phyloP scores from a whole-genome alignment of 352 stramenopile genomes.

The Pythium aristosporum region DNA sequence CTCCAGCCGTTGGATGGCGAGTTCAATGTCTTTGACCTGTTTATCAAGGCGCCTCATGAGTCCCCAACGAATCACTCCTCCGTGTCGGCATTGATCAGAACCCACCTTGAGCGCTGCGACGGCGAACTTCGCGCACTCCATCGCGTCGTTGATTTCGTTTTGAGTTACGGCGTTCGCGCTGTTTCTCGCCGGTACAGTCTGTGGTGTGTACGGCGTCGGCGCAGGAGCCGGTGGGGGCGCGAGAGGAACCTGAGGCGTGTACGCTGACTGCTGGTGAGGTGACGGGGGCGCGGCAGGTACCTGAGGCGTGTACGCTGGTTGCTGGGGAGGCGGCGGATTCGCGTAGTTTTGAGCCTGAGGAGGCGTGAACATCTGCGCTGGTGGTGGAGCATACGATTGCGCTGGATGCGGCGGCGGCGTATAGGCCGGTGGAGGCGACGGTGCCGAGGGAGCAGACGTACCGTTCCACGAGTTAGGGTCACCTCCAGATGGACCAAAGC shows the following conservation, averaged over 20 bases:
- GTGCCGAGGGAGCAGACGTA: constrained; percentile 15
- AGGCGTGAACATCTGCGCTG: too few species aligned
- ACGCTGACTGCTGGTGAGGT: constrained; percentile 2
- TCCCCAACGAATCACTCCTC: background rate
- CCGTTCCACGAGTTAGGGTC: constrained; percentile 15
- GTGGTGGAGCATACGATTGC: background rate
- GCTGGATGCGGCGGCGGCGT: background rate
- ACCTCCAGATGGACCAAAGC: constrained; percentile 10
- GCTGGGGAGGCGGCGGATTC: too few species aligned
- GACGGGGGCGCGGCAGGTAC: constrained; percentile 1
- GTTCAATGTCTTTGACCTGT: constrained; percentile 80
- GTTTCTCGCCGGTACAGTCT: constrained; percentile 23
- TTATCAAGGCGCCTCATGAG: background rate
- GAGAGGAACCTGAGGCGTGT: constrained; percentile 11
- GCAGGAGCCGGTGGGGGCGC: constrained; percentile 19
- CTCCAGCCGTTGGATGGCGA: constrained; percentile 75
- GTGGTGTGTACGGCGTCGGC: constrained; percentile 13
- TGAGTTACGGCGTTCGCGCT: constrained; percentile 49
- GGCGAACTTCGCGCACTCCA: constrained; percentile 83
- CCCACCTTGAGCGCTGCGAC: constrained; percentile 76
- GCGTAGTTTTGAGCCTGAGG: constrained; percentile 1
- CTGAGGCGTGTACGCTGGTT: constrained; percentile 13
- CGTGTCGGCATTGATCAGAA: background rate
- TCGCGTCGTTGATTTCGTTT: constrained; percentile 78
- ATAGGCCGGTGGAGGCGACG: constrained; percentile 24